Percentiles rank a stretch among this genome's conserved stretches.
Conservation (phyloP, 495 filamentous ascomycete genomes). For the Penicillium lagena region DNA sequence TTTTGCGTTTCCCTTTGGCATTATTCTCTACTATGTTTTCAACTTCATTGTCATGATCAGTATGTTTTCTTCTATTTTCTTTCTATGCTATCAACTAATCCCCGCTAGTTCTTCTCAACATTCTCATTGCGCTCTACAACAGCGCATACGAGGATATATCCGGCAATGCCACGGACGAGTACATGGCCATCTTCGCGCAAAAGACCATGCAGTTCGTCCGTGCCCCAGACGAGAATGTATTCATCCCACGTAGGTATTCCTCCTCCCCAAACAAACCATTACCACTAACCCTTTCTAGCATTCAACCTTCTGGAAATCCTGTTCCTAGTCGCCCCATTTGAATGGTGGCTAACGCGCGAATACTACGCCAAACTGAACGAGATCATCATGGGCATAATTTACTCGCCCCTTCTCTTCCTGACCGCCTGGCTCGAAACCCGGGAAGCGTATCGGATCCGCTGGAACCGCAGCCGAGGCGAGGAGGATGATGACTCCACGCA, state of each 20-base stretch:
- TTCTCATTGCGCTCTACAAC: slow-evolving; percentile 95
- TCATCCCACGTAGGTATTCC: slow-evolving; percentile 64
- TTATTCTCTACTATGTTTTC: slow-evolving; percentile 91
- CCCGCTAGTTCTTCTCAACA: slow-evolving; percentile 69
- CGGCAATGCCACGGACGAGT: slow-evolving; percentile 90
- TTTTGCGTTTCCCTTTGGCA: slow-evolving; percentile 71
- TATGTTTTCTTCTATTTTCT: slow-evolving; percentile 12
- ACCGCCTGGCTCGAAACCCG: slow-evolving; percentile 71
- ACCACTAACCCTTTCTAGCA: slow-evolving; percentile 26
- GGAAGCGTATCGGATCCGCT: slow-evolving; percentile 58
- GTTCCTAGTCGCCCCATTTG: slow-evolving; percentile 70
- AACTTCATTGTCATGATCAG: slow-evolving; percentile 92
- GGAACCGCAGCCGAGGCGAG: slow-evolving; percentile 72
- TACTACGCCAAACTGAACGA: slow-evolving; percentile 78
- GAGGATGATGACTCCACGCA: slow-evolving; percentile 84
- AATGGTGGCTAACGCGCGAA: slow-evolving; percentile 81
- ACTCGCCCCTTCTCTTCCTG: slow-evolving; percentile 75
- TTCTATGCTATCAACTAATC: slow-evolving; percentile 12
- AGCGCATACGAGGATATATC: slow-evolving; percentile 95
- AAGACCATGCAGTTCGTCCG: slow-evolving; percentile 96
- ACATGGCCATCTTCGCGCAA: slow-evolving; percentile 80
- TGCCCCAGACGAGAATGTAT: slow-evolving; percentile 96
- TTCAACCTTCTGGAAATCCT: slow-evolving; percentile 93
- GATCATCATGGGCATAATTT: slow-evolving; percentile 76
- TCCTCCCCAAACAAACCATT: neutral